phyloP scores from a whole-genome alignment of 1,139 yeast species.

The Pichia sp. region DNA sequence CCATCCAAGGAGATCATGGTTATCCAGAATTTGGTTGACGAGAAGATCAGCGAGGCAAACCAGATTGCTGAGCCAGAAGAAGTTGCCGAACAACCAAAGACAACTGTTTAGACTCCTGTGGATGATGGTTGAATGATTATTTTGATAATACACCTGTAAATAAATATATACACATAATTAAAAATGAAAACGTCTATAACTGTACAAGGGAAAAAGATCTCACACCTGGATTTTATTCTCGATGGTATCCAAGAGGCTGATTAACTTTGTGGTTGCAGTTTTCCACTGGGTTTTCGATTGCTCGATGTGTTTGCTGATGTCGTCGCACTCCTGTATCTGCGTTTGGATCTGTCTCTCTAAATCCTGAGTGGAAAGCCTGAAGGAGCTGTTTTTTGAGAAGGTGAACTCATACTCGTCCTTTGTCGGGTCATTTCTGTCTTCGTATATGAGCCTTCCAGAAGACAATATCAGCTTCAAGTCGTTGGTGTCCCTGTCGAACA shows the following conservation, averaged over 20 bases:
- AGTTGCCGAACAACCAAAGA: neutral
- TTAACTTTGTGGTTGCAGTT: conserved; percentile 9
- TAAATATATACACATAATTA: neutral
- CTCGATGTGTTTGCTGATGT: conserved; percentile 21
- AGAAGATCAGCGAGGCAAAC: conserved; percentile 26
- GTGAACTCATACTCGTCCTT: conserved; percentile 24
- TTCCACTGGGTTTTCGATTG: conserved; percentile 26
- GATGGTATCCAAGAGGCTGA: conserved; percentile 11
- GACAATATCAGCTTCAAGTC: conserved; percentile 25
- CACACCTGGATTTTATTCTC: conserved; percentile 10
- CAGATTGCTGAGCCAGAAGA: conserved; percentile 21
- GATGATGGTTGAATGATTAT: neutral
- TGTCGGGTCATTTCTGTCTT: conserved; percentile 17
- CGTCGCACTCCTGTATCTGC: conserved; percentile 29
- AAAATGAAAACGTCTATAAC: neutral
- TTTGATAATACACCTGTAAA: neutral
- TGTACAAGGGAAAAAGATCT: neutral
- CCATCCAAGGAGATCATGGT: conserved; percentile 33
- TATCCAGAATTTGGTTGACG: conserved; percentile 32
- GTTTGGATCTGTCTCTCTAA: conserved; percentile 22
- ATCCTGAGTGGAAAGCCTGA: conserved; percentile 24
- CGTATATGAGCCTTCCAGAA: conserved; percentile 24
- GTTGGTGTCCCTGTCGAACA: conserved; percentile 27
- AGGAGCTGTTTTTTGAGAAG: conserved; percentile 20
- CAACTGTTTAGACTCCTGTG: neutral